Percentiles rank a stretch among this genome's conserved stretches.
Evolutionary conservation across 176 grass and related monocot genomes (phyloP).

Genomic region (Oryza rufipogon): DNA sequence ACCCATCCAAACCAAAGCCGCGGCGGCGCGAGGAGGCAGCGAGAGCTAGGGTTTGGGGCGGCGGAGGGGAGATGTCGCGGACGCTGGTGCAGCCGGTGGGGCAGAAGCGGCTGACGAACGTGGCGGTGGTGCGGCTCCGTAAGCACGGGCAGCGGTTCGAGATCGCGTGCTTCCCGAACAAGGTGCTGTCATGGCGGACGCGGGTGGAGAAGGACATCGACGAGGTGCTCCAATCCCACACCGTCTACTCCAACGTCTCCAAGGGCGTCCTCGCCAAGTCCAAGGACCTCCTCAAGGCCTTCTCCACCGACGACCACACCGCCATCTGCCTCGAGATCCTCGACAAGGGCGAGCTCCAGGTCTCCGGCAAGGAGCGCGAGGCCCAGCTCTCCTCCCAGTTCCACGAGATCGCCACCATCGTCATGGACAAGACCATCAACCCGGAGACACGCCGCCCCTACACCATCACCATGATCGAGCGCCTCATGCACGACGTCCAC

Average conservation of each 20-base stretch:
- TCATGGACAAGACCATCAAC: slow-evolving; percentile 95
- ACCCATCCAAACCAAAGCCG: not conserved
- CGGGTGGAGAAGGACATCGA: slow-evolving; percentile 85
- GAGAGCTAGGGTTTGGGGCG: slow-evolving; percentile 7
- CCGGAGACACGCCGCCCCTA: slow-evolving; percentile 79
- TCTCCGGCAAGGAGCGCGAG: slow-evolving; percentile 94
- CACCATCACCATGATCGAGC: slow-evolving; percentile 94
- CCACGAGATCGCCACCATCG: slow-evolving; percentile 89
- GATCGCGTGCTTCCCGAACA: slow-evolving; percentile 94
- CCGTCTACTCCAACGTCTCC: slow-evolving; percentile 81
- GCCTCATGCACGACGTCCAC: slow-evolving; percentile 92
- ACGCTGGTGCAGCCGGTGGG: slow-evolving; percentile 82
- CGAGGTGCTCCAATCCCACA: slow-evolving; percentile 86
- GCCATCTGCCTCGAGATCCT: slow-evolving; percentile 84
- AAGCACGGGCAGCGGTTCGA: slow-evolving; percentile 80
- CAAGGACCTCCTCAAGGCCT: slow-evolving; percentile 74
- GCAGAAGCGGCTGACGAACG: slow-evolving; percentile 83
- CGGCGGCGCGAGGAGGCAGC: not conserved
- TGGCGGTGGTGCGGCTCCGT: slow-evolving; percentile 80
- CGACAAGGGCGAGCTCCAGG: slow-evolving; percentile 97
- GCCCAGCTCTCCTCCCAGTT: slow-evolving; percentile 83
- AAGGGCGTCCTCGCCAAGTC: slow-evolving; percentile 88
- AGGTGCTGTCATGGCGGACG: slow-evolving; percentile 85
- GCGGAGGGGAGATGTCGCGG: slow-evolving; percentile 42
- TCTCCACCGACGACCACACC: slow-evolving; percentile 75